Percentiles rank a stretch among this genome's conserved stretches.
Conservation (phyloP, 441 rosid genomes). For the Arabidopsis hybrid region DNA sequence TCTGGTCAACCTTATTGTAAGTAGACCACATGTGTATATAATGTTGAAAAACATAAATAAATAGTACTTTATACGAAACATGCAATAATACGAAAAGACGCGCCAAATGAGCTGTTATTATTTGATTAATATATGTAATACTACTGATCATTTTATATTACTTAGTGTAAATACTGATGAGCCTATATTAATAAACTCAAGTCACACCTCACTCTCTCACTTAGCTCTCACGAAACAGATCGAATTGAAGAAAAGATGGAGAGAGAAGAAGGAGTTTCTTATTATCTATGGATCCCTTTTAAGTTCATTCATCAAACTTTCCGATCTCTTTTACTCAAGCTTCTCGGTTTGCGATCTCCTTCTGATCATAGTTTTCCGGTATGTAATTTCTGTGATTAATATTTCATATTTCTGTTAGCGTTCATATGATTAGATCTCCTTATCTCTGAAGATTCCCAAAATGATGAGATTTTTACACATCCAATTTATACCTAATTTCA, state of each 20-base stretch:
- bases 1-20: neutral
- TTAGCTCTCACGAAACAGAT: constrained; percentile 5
- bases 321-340: constrained; percentile 34
- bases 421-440: constrained; percentile 5
- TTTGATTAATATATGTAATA: constrained; percentile 9
- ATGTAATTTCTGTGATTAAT: neutral
- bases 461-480: neutral
- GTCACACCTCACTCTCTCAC: constrained; percentile 25
- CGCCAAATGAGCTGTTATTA: constrained; percentile 32
- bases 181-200: neutral
- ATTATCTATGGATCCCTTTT: constrained; percentile 39
- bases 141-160: neutral
- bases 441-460: neutral
- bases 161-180: neutral
- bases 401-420: neutral
- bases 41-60: neutral
- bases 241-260: constrained; percentile 26
- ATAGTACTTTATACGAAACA: constrained; percentile 1
- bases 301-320: constrained; percentile 32
- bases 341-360: constrained; percentile 30
- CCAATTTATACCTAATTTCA: no score
- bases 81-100: constrained; percentile 24
- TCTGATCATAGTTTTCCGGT: constrained; percentile 11
- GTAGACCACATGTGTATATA: constrained; percentile 3
- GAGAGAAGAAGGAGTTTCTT: constrained; percentile 31